phyloP scores from a whole-genome alignment of 352 stramenopile species.

The Peronospora farinosa region DNA sequence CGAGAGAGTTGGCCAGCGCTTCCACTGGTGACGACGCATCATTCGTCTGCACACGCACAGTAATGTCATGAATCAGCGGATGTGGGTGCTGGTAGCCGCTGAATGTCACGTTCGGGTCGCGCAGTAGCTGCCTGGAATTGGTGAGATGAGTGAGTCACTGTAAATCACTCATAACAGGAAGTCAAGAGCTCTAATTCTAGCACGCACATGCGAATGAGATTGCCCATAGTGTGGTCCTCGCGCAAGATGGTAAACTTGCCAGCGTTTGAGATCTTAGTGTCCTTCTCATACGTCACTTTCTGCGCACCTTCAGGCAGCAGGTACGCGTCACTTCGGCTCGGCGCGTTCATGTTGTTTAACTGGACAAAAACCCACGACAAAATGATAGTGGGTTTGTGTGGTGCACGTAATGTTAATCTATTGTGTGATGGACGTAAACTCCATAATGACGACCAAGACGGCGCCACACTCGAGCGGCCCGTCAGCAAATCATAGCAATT shows the following conservation, averaged over 20 bases:
- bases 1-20: slow-evolving; percentile 72
- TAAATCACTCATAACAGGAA: neutral
- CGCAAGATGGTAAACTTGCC: slow-evolving; percentile 97
- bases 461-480: no score
- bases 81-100: slow-evolving; percentile 95
- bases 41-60: slow-evolving; percentile 91
- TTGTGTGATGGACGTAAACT: neutral
- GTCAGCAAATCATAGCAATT: no score
- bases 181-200: neutral
- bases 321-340: slow-evolving; percentile 79
- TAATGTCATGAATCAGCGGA: slow-evolving; percentile 93
- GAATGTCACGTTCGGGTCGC: slow-evolving; percentile 86
- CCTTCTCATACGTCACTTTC: slow-evolving; percentile 93
- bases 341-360: slow-evolving; percentile 60
- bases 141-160: neutral
- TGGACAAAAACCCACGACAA: neutral
- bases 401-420: neutral
- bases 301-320: slow-evolving; percentile 77
- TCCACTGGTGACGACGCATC: slow-evolving; percentile 79
- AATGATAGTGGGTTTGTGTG: neutral
- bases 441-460: no score
- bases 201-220: slow-evolving; percentile 94
- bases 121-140: slow-evolving; percentile 71
- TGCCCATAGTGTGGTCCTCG: slow-evolving; percentile 97
- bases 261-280: slow-evolving; percentile 96